Base-by-base conservation (phyloP, 805 yeast species). In the Debaryomyces hansenii region DNA sequence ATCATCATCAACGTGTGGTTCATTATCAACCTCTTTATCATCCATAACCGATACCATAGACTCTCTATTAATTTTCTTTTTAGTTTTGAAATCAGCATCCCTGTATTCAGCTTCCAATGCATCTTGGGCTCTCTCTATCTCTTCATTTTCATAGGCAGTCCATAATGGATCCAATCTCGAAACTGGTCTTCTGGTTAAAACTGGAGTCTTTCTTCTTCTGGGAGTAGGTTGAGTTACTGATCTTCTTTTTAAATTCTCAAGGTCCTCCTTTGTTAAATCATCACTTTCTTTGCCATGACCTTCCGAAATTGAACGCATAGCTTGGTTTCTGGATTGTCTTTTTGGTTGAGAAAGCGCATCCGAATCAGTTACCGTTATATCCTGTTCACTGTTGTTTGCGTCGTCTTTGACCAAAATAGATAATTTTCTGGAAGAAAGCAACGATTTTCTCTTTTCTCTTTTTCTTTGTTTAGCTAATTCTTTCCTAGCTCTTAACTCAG, bases 121-220 rank as follows among this genome's bases (percentile, higher is more conserved):
- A 58, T 65, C 77, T 56, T 68, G 69, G 47, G 67, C 82, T 53
- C 62, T 63, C 47, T 62, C 76, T 56, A 64, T 64, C 62, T 72
- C 73, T 48, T 67, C 74, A 63, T 69, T 74, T 50, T 78, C 80
- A 55, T 76, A 78, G 3, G 77, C 79, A 29, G 66, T 65, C 73
- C 77, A 78, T 49, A 82, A 69, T 21, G 85, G 85, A 59, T 80
- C 85, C 42, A 80, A 67, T 49, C 77, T 72, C 1, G 84, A 79
- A 12, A 78, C 75, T 5, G 85, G 85, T 48, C 81, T 70, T 48
- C 83, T 74, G 2, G 82, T 76, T 34, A 78, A 70, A 35, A 64
- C 44, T 31, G 74, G 70, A 42, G 64, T 61, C 46, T 54, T 58
- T 51, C 74, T 63, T 42, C 66, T 52, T 31, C 55, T 55, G 5